Percentiles rank a stretch among this genome's conserved stretches.
Evolutionary conservation across 768 basidiomycete genomes (phyloP).

Genomic region (Ramaria rubella): DNA sequence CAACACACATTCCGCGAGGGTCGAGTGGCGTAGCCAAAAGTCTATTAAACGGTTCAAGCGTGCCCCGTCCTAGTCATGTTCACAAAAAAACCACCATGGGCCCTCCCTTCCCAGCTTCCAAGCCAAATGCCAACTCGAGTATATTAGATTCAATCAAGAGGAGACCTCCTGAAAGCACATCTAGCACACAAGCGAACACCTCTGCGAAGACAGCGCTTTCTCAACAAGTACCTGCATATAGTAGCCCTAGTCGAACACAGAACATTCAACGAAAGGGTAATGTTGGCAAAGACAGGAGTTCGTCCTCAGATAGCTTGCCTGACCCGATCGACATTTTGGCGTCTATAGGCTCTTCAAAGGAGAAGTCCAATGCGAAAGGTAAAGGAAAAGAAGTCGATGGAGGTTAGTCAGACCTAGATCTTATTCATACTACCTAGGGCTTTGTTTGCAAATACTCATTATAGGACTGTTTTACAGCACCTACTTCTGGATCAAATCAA

Average conservation of each 20-base stretch:
- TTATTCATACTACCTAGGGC: background rate
- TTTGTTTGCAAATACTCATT: background rate
- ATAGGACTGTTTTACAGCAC: background rate
- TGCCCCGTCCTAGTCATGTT: background rate
- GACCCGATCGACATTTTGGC: background rate
- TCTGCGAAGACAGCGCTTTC: background rate
- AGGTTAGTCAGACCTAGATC: background rate
- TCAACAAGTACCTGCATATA: background rate
- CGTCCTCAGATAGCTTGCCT: constrained; percentile 1
- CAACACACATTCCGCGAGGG: background rate
- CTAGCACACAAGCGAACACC: background rate
- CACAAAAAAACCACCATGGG: background rate
- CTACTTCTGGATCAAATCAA: background rate
- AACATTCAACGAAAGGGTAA: background rate
- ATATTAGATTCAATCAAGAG: background rate
- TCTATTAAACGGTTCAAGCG: background rate
- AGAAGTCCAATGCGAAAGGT: background rate
- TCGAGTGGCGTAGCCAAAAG: background rate
- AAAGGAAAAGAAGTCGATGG: background rate
- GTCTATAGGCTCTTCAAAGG: background rate
- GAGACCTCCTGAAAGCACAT: background rate
- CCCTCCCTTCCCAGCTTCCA: background rate
- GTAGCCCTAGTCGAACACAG: background rate
- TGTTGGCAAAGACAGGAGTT: background rate
- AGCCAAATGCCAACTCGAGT: background rate